A percentile compares a stretch with the other conserved stretches of the same genome.
Evolutionary conservation across 2,329 filamentous ascomycete genomes (phyloP).

Genomic region (Apiospora malaysiana): DNA sequence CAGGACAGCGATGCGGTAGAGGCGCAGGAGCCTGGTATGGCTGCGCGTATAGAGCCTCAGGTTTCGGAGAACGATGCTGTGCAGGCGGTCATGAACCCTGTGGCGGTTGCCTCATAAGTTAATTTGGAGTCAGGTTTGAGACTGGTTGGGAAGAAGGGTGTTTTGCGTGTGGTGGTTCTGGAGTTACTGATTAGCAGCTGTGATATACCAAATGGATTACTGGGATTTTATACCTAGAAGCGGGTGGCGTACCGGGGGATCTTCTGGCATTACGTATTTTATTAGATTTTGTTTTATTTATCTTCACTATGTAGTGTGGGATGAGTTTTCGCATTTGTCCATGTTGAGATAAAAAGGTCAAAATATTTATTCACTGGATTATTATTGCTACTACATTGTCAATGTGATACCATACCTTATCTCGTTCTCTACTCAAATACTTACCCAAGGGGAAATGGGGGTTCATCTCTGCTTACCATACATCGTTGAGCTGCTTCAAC

Average conservation of each 20-base stretch:
- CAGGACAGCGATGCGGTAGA: slow-evolving; percentile 31
- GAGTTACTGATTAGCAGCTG: not conserved
- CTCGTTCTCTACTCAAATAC: too few relatives aligned
- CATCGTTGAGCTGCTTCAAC: too few relatives aligned
- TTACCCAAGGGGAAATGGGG: too few relatives aligned
- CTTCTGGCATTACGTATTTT: not conserved
- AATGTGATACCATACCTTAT: too few relatives aligned
- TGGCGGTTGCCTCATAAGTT: not conserved
- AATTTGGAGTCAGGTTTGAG: not conserved
- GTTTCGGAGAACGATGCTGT: slow-evolving; percentile 24
- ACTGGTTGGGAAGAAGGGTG: not conserved
- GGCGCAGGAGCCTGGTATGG: slow-evolving; percentile 42
- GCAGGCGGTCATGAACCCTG: slow-evolving; percentile 19
- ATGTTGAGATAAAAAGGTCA: too few relatives aligned
- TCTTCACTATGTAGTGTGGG: not conserved
- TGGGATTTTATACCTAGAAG: slow-evolving; percentile 2
- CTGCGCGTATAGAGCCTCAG: slow-evolving; percentile 42
- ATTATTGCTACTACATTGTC: too few relatives aligned
- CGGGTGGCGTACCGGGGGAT: not conserved
- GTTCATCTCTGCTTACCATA: too few relatives aligned
- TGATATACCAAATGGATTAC: slow-evolving; percentile 2
- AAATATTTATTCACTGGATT: too few relatives aligned
- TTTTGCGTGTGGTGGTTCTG: not conserved
- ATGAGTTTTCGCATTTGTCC: too few relatives aligned
- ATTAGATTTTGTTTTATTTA: not conserved